Percentiles rank a stretch among this genome's conserved stretches.
Evolutionary conservation across 2,329 filamentous ascomycete genomes (phyloP).

Genomic region (Dothideomycetes sp.): DNA sequence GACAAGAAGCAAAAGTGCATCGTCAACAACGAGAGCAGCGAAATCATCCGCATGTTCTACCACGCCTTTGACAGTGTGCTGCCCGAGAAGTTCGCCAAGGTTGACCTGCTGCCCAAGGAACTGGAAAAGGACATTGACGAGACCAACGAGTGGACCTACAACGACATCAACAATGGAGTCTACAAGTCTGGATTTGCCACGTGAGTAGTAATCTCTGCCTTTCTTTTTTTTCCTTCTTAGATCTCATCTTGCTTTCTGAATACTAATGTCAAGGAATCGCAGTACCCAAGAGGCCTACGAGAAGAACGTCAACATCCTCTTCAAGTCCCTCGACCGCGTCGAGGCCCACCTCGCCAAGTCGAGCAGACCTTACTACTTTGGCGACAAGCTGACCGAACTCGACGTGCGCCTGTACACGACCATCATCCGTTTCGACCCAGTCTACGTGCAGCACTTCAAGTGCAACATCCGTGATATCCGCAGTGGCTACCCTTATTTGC

Average conservation of each 20-base stretch:
- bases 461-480: constrained; percentile 80
- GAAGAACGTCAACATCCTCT: constrained; percentile 34
- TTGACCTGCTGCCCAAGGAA: constrained; percentile 35
- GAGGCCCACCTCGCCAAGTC: constrained; percentile 31
- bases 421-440: constrained; percentile 49
- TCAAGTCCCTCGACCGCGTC: constrained; percentile 36
- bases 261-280: too few relatives aligned
- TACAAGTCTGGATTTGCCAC: constrained; percentile 44
- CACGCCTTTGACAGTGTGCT: constrained; percentile 56
- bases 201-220: constrained; percentile 6
- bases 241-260: too few relatives aligned
- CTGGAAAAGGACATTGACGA: constrained; percentile 35
- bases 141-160: constrained; percentile 42
- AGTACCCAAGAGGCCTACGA: constrained; percentile 38
- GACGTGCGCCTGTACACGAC: constrained; percentile 45
- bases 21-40: constrained; percentile 78
- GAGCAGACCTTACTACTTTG: constrained; percentile 36
- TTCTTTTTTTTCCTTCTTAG: too few relatives aligned
- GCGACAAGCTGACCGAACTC: constrained; percentile 35
- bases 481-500: constrained; percentile 68
- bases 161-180: constrained; percentile 26
- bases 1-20: constrained; percentile 54
- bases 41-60: constrained; percentile 81
- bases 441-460: constrained; percentile 52
- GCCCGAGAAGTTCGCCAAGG: constrained; percentile 27